Percentiles rank a stretch among this genome's conserved stretches.
Conservation (phyloP, 441 rosid species). For the Erysimum pusillum region DNA sequence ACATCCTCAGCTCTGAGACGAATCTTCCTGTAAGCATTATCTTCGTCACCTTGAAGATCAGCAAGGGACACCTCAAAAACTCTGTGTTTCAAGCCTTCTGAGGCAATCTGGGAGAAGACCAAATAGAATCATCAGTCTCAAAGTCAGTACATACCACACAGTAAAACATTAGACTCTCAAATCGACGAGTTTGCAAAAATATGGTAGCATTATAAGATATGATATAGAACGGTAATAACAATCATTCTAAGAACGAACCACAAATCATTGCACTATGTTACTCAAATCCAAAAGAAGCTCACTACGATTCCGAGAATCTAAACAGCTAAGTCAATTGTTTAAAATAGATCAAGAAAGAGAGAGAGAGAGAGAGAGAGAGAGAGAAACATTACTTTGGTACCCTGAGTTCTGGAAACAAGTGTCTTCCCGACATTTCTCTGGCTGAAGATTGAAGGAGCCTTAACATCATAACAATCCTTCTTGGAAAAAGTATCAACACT, state of each 20-base stretch:
- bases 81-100: constrained; percentile 92
- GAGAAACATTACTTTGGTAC: constrained; percentile 69
- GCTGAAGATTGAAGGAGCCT: constrained; percentile 78
- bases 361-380: constrained; percentile 8
- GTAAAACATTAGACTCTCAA: not conserved
- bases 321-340: not conserved
- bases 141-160: not conserved
- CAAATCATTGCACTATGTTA: not conserved
- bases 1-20: constrained; percentile 94
- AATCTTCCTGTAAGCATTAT: constrained; percentile 87
- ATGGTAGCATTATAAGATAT: not conserved
- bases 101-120: constrained; percentile 71
- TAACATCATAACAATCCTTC: constrained; percentile 96
- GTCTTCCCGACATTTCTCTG: constrained; percentile 83
- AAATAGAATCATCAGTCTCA: not conserved
- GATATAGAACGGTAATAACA: not conserved
- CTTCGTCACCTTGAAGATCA: constrained; percentile 89
- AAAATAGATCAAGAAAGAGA: no score
- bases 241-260: not conserved
- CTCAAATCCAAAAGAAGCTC: not conserved
- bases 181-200: not conserved
- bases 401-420: constrained; percentile 92
- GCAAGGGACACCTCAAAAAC: constrained; percentile 88
- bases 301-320: not conserved
- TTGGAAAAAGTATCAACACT: constrained; percentile 89